These are phyloP conservation scores for Wickerhamomyces queroliae DNA, from an alignment of 805 yeast genomes.

Conservation along the genomic window DNA sequence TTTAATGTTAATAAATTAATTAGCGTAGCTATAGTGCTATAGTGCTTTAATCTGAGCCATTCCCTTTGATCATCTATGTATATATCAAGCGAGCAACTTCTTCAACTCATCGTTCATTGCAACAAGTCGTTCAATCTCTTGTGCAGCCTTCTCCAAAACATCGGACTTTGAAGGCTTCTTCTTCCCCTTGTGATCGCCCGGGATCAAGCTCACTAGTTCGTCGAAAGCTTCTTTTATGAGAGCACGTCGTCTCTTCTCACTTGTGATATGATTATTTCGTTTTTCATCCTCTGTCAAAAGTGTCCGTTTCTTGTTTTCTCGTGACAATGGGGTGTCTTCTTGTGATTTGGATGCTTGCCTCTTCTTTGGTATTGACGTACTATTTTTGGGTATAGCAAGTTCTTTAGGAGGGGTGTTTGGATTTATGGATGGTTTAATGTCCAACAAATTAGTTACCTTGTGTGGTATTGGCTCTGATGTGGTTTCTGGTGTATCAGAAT, in stretches of 20 bases:
- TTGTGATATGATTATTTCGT: constrained; percentile 19
- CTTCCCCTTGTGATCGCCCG: constrained; percentile 5
- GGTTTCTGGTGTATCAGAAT: background rate
- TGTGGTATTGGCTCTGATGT: background rate
- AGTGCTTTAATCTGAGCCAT: no score
- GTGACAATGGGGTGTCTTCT: background rate
- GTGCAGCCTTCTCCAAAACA: constrained; percentile 17
- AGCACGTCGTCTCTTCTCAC: constrained; percentile 21
- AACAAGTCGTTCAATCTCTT: constrained; percentile 13
- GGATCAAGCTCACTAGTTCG: constrained; percentile 12
- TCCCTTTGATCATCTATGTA: background rate
- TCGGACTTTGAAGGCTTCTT: constrained; percentile 17
- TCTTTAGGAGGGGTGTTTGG: constrained; percentile 1
- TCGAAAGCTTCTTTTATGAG: constrained; percentile 21
- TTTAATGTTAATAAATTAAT: no score
- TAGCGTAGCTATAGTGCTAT: no score
- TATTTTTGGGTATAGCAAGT: constrained; percentile 1
- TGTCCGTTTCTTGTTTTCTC: constrained; percentile 13
- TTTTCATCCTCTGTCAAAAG: constrained; percentile 21
- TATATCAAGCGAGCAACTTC: background rate
- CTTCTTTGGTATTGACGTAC: background rate
- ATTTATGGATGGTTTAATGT: background rate
- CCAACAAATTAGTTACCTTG: background rate
- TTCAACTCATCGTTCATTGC: constrained; percentile 13
- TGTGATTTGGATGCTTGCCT: background rate